Percentiles rank a stretch among this genome's conserved stretches.
phyloP scores from a whole-genome alignment of 495 filamentous ascomycete genomes.

The Lophiotrema nucula region DNA sequence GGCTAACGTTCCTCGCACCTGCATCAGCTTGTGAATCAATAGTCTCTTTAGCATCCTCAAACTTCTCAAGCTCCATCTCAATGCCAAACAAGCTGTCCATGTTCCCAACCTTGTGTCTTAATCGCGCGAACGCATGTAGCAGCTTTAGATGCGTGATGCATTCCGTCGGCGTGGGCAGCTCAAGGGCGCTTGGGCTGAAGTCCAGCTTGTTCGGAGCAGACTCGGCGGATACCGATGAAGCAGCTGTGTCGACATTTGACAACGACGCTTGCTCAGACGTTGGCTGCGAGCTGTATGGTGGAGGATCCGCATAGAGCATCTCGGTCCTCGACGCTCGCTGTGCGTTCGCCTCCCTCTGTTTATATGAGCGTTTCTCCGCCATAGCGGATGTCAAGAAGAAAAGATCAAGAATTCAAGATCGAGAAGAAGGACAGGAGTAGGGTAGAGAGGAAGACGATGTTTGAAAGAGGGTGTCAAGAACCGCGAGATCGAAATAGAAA shows the following conservation, averaged over 20 bases:
- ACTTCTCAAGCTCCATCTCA: constrained; percentile 20
- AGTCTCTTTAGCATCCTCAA: neutral
- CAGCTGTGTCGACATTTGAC: neutral
- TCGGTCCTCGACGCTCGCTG: neutral
- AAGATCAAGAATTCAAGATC: too few species aligned
- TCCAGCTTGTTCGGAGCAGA: constrained; percentile 6
- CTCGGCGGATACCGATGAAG: neutral
- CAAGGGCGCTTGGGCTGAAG: constrained; percentile 18
- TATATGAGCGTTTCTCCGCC: too few species aligned
- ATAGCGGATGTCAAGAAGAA: too few species aligned
- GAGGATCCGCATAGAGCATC: neutral
- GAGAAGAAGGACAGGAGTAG: too few species aligned
- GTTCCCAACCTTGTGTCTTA: constrained; percentile 65
- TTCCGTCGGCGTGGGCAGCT: constrained; percentile 37
- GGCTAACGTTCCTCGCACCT: neutral
- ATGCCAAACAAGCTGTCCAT: constrained; percentile 66
- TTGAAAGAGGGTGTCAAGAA: too few species aligned
- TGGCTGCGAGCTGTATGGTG: constrained; percentile 1
- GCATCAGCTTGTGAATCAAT: neutral
- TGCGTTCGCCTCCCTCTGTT: neutral
- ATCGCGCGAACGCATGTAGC: constrained; percentile 63
- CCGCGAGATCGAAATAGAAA: too few species aligned
- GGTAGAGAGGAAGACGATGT: too few species aligned
- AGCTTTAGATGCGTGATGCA: constrained; percentile 78
- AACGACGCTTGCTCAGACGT: neutral